A percentile compares a stretch with the other conserved stretches of the same genome.
Evolutionary conservation across 1,284 basidiomycete species (phyloP).

Genomic region (Malassezia sp.): DNA sequence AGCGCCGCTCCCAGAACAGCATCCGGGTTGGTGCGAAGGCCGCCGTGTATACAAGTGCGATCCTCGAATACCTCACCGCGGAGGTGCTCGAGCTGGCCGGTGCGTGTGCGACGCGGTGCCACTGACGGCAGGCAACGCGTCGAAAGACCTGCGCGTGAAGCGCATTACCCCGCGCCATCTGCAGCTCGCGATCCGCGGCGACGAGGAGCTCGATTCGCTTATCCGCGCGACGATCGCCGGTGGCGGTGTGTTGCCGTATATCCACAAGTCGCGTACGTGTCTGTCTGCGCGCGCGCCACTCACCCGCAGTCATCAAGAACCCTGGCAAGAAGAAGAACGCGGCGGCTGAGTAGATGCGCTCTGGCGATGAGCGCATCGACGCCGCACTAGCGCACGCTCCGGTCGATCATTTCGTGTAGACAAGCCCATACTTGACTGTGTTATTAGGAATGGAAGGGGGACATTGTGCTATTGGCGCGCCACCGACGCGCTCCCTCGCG

Average conservation of each 20-base stretch:
- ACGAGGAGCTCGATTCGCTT: constrained; percentile 66
- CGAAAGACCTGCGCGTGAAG: constrained; percentile 88
- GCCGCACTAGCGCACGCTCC: too few species aligned
- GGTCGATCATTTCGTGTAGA: too few species aligned
- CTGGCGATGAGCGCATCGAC: too few species aligned
- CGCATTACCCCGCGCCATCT: constrained; percentile 89
- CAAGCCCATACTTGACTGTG: too few species aligned
- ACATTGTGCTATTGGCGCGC: too few species aligned
- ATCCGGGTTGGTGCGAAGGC: constrained; percentile 85
- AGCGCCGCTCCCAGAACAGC: constrained; percentile 82
- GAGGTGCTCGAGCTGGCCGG: constrained; percentile 81
- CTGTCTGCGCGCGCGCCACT: not conserved
- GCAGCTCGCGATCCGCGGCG: constrained; percentile 86
- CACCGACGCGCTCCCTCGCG: too few species aligned
- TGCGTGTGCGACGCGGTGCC: constrained; percentile 46
- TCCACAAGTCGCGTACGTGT: constrained; percentile 60
- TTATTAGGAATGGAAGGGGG: too few species aligned
- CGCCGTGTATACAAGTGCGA: constrained; percentile 80
- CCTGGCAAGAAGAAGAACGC: constrained; percentile 16
- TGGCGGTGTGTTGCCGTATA: constrained; percentile 87
- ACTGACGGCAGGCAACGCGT: constrained; percentile 66
- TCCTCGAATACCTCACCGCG: constrained; percentile 78
- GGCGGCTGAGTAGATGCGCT: constrained; percentile 6
- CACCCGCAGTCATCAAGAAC: constrained; percentile 16
- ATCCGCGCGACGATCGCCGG: constrained; percentile 56